Conservation (phyloP, 192 early-diverging fungal species). For the Coemansia sp. region DNA sequence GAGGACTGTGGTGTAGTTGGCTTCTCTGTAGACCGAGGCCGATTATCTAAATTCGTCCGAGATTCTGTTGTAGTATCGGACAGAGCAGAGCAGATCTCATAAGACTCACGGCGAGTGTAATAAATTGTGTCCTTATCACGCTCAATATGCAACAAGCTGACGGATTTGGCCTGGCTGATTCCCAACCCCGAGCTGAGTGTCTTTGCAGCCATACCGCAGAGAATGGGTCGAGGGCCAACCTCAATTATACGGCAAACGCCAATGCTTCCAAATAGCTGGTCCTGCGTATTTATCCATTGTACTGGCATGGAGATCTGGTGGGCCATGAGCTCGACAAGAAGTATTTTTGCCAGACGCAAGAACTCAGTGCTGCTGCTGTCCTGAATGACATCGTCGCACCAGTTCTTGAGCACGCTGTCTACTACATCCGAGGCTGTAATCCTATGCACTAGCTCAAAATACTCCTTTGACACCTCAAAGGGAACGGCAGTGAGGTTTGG, state of each 20-base stretch:
- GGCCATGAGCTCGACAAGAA: constrained; percentile 85
- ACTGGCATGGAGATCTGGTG: constrained; percentile 94
- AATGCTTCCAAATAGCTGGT: constrained; percentile 71
- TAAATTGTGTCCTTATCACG: constrained; percentile 18
- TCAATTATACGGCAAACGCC: constrained; percentile 83
- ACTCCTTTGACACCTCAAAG: constrained; percentile 72
- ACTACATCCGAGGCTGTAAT: constrained; percentile 69
- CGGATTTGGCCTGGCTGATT: not conserved
- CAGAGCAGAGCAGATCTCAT: constrained; percentile 3
- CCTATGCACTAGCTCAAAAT: constrained; percentile 68
- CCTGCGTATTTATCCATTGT: constrained; percentile 94
- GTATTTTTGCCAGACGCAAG: constrained; percentile 67
- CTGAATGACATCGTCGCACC: constrained; percentile 25
- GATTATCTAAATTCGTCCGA: not conserved
- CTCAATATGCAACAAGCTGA: constrained; percentile 12
- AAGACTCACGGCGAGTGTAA: not conserved
- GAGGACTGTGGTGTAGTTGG: too few relatives aligned
- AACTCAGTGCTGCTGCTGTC: constrained; percentile 60
- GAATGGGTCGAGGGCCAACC: constrained; percentile 79
- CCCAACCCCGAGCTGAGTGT: not conserved
- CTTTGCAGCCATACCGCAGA: constrained; percentile 82
- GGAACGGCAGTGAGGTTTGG: constrained; percentile 92
- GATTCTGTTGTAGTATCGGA: not conserved
- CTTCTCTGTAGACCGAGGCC: too few relatives aligned
- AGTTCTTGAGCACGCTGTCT: constrained; percentile 64